Conservation (phyloP, 1,284 basidiomycete genomes). For the Ganoderma meredithae region DNA sequence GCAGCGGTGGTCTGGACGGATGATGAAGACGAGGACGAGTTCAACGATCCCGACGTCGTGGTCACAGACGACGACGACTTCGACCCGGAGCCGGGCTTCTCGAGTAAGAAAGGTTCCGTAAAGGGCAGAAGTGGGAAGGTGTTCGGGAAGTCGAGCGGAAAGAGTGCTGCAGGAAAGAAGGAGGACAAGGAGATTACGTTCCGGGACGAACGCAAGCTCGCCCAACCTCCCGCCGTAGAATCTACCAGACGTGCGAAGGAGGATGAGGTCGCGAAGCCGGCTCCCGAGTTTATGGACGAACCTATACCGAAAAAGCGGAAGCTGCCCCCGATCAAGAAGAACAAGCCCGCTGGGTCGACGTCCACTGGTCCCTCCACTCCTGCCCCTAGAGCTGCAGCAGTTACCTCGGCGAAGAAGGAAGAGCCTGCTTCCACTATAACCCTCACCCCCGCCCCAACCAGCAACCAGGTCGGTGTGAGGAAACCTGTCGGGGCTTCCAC, state of each 20-base stretch:
- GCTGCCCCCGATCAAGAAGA: slow-evolving; percentile 78
- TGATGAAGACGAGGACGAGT: slow-evolving; percentile 34
- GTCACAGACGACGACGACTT: slow-evolving; percentile 35
- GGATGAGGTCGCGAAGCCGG: slow-evolving; percentile 18
- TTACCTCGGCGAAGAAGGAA: slow-evolving; percentile 31
- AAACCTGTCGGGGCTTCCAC: slow-evolving; percentile 51
- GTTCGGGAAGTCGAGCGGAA: slow-evolving; percentile 33
- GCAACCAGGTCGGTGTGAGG: slow-evolving; percentile 36
- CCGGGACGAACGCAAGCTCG: slow-evolving; percentile 50
- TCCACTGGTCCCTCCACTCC: slow-evolving; percentile 41
- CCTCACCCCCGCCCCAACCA: slow-evolving; percentile 32
- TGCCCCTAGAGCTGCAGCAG: slow-evolving; percentile 37
- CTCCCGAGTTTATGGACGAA: slow-evolving; percentile 30
- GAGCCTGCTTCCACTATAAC: slow-evolving; percentile 22
- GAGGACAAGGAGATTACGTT: slow-evolving; percentile 45
- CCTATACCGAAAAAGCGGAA: slow-evolving; percentile 62
- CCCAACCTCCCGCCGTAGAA: slow-evolving; percentile 8
- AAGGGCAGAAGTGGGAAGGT: slow-evolving; percentile 30
- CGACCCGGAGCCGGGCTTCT: slow-evolving; percentile 33
- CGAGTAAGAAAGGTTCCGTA: slow-evolving; percentile 21
- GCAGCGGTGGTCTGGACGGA: slow-evolving; percentile 35
- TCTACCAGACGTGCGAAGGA: slow-evolving; percentile 10
- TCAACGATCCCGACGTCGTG: slow-evolving; percentile 24
- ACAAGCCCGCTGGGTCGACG: slow-evolving; percentile 50
- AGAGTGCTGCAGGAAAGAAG: slow-evolving; percentile 26